These are phyloP conservation scores for Chlorella sp. DNA, from an alignment of 139 green algal species.

Conservation along the genomic window DNA sequence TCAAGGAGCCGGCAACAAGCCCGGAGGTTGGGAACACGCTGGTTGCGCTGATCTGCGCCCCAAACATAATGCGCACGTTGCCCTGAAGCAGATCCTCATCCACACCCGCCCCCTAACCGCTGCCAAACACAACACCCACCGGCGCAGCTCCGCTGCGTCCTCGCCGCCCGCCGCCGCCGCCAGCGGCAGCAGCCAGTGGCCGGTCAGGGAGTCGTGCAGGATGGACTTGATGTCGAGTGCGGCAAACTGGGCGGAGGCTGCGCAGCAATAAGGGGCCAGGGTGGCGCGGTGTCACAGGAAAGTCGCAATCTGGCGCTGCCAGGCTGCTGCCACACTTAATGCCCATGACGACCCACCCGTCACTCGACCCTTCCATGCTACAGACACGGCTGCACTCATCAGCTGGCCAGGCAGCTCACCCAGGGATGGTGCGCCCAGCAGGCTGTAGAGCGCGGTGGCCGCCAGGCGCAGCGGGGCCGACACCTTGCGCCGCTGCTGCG, in stretches of 20 bases:
- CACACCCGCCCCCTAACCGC: neutral
- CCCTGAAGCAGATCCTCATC: neutral
- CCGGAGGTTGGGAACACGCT: neutral
- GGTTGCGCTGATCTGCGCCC: neutral
- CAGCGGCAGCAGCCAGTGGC: conserved; percentile 72
- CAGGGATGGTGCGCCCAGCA: conserved; percentile 57
- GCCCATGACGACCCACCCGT: no score
- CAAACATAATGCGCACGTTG: neutral
- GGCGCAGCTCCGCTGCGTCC: neutral
- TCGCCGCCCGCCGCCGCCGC: conserved; percentile 5
- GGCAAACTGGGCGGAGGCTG: conserved; percentile 36
- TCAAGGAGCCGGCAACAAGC: neutral
- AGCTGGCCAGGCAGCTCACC: conserved; percentile 42
- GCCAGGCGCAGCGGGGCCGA: conserved; percentile 62
- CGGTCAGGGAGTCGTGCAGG: conserved; percentile 72
- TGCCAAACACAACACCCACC: neutral
- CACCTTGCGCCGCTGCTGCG: conserved; percentile 51
- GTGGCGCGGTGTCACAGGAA: neutral
- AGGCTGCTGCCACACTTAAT: no score
- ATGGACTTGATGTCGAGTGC: conserved; percentile 79
- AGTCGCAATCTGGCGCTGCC: no score
- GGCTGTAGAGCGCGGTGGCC: conserved; percentile 53
- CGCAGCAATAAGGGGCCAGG: neutral
- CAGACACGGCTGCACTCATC: no score
- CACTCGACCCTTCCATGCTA: no score